Percentiles rank a stretch among this genome's conserved stretches.
These are phyloP conservation scores for Ceratobasidium sp. DNA, from an alignment of 1,284 basidiomycete species.

Conservation along the genomic window DNA sequence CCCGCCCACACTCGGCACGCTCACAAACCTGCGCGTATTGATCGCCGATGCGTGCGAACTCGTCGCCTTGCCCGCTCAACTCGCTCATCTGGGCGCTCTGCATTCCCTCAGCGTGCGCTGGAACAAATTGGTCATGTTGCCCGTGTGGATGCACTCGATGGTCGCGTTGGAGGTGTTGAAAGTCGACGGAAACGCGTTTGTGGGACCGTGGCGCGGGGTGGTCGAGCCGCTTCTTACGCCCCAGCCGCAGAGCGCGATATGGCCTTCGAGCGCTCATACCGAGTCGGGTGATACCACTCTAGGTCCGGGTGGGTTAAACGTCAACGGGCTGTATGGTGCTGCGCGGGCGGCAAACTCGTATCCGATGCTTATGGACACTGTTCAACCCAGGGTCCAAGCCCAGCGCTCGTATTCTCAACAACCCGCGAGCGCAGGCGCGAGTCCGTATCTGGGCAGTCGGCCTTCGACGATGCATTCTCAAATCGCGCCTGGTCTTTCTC, in stretches of 20 bases:
- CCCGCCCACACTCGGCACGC: slow-evolving; percentile 83
- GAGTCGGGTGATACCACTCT: neutral
- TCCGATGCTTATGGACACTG: slow-evolving; percentile 9
- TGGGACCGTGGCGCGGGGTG: slow-evolving; percentile 89
- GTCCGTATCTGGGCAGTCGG: slow-evolving; percentile 11
- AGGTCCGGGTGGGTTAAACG: neutral
- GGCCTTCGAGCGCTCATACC: neutral
- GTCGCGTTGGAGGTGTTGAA: slow-evolving; percentile 85
- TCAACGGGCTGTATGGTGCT: slow-evolving; percentile 20
- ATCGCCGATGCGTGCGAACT: slow-evolving; percentile 91
- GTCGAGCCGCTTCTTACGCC: slow-evolving; percentile 80
- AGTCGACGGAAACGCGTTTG: slow-evolving; percentile 94
- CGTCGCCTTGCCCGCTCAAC: slow-evolving; percentile 75
- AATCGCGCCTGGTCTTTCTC: neutral
- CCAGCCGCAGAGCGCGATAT: neutral
- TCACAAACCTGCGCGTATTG: slow-evolving; percentile 84
- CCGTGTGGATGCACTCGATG: slow-evolving; percentile 92
- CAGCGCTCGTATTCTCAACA: slow-evolving; percentile 28
- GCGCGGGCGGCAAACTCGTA: slow-evolving; percentile 36
- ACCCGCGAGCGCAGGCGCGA: neutral
- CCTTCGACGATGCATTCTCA: slow-evolving; percentile 20
- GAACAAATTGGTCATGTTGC: slow-evolving; percentile 90
- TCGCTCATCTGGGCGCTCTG: slow-evolving; percentile 77
- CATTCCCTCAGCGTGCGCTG: slow-evolving; percentile 89
- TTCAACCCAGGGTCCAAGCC: neutral